Evolutionary conservation across 208 protist genomes (phyloP).

Genomic region (Acanthamoeba sp.): DNA sequence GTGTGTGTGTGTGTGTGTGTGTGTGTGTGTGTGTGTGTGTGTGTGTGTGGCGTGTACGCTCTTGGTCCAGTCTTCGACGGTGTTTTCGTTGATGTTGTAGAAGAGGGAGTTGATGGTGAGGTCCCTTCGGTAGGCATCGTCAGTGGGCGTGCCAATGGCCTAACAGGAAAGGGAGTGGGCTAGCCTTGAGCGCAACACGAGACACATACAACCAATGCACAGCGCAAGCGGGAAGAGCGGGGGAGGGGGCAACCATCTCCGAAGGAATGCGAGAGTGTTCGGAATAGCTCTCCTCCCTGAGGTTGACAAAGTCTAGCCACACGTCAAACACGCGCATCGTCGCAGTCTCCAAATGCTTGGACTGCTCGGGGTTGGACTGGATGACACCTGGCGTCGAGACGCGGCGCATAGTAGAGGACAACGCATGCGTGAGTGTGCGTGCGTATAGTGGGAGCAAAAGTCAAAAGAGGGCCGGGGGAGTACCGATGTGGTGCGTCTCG

Average conservation of each 20-base stretch:
- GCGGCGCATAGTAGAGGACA: not conserved
- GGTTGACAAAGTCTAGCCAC: slow-evolving; percentile 60
- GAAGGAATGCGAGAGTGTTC: slow-evolving; percentile 36
- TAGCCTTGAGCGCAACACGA: not conserved
- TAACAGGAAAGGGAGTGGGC: slow-evolving; percentile 13
- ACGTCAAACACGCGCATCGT: slow-evolving; percentile 91
- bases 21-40: too few relatives aligned
- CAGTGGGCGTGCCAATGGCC: slow-evolving; percentile 87
- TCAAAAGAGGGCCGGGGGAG: not conserved
- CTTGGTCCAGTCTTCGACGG: slow-evolving; percentile 93
- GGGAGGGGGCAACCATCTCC: slow-evolving; percentile 43
- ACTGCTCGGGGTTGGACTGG: slow-evolving; percentile 96
- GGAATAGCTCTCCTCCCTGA: slow-evolving; percentile 2
- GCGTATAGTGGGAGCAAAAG: too few relatives aligned
- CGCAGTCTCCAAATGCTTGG: slow-evolving; percentile 99
- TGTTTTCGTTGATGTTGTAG: slow-evolving; percentile 97
- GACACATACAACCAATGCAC: not conserved
- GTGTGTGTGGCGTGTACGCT: too few relatives aligned
- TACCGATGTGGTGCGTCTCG: slow-evolving; percentile 8
- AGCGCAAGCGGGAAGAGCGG: not conserved
- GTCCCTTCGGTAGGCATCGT: slow-evolving; percentile 97
- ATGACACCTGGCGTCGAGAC: slow-evolving; percentile 89
- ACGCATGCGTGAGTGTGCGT: not conserved
- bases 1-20: too few relatives aligned
- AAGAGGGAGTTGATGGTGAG: slow-evolving; percentile 99